Conservation (phyloP, 352 stramenopile species). For the Phytophthora chlamydospora region DNA sequence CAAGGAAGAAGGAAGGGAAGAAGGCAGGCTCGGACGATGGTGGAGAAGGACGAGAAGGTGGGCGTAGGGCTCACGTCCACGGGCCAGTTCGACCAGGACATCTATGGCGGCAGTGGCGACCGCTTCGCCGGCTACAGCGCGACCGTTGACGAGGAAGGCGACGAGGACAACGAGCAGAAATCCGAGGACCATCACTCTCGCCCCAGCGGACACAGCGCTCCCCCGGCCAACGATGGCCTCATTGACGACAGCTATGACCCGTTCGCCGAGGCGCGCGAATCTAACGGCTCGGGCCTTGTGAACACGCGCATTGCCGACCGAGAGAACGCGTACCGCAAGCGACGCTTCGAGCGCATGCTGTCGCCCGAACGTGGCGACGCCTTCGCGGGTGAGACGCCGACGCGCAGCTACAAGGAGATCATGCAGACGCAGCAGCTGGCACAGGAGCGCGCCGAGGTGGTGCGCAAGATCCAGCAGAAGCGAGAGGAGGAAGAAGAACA, state of each 20-base stretch:
- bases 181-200: constrained; percentile 39
- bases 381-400: constrained; percentile 86
- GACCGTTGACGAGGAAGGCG: constrained; percentile 65
- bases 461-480: constrained; percentile 90
- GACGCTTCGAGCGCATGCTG: constrained; percentile 89
- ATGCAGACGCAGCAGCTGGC: constrained; percentile 92
- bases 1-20: not conserved
- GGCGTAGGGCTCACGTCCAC: constrained; percentile 62
- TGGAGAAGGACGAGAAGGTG: constrained; percentile 47
- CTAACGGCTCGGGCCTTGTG: constrained; percentile 90
- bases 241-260: constrained; percentile 91
- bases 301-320: constrained; percentile 95
- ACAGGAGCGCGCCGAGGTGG: constrained; percentile 84
- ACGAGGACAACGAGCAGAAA: constrained; percentile 47
- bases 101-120: constrained; percentile 62
- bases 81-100: constrained; percentile 79
- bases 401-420: constrained; percentile 87
- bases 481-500: constrained; percentile 64
- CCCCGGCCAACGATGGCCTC: constrained; percentile 47
- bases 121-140: constrained; percentile 67
- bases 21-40: constrained; percentile 22
- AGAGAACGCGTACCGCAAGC: constrained; percentile 93
- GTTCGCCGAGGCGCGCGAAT: constrained; percentile 82
- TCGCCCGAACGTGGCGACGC: constrained; percentile 91
- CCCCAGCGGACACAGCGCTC: not conserved